Base-by-base conservation (phyloP, 192 early-diverging fungal genomes). In the Coemansia sp. region DNA sequence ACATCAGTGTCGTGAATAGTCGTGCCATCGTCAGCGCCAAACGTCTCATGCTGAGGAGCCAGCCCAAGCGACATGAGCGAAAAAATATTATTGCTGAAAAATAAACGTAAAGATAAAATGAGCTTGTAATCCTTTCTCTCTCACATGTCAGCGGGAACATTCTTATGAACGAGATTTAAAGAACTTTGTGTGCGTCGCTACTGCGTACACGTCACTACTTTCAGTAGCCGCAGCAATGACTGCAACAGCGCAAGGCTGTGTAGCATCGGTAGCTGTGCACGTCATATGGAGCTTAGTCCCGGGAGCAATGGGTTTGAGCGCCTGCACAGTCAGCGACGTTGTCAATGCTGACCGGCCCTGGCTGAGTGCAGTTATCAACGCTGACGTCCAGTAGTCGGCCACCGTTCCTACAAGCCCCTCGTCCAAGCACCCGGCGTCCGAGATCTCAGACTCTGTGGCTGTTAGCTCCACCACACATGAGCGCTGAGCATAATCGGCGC, bases 291-390 rank as follows among this genome's bases (percentile, higher is more conserved):
- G 38, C 4, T 18, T 10, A 20, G 66, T 63, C 0, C 59, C 67
- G 5, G 57, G 42, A 0, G 10, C 52, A 20, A 78, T 43, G 4
- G 63, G 70, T 16, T 54, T 46, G 5, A 75, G 63, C 5, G 66
- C 67, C 65, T 83, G 80, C 3, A 83, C 80, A 18, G 51, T 54
- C 36, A 83, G 70, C n/a, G 76, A 65, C 12, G 80, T 83, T 10
- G 80, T 83, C 22, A 83, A 64, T 31, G 80, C 70, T 2, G 67
- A 65, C 29, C 46, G 40, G 31, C 73, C 76, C 20, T 57, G 70
- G 59, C 63, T 74, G 15, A 69, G 54, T 2, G 67, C 80, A 10
- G 69, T 78, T 34, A 83, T 78, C 43, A 78, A 60, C 5, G 76
- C 63, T n/a, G 80, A 10, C 27, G 27, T 27, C 27, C 27, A 27